phyloP scores from a whole-genome alignment of 768 basidiomycete genomes.

The Rhodotorula diobovata region DNA sequence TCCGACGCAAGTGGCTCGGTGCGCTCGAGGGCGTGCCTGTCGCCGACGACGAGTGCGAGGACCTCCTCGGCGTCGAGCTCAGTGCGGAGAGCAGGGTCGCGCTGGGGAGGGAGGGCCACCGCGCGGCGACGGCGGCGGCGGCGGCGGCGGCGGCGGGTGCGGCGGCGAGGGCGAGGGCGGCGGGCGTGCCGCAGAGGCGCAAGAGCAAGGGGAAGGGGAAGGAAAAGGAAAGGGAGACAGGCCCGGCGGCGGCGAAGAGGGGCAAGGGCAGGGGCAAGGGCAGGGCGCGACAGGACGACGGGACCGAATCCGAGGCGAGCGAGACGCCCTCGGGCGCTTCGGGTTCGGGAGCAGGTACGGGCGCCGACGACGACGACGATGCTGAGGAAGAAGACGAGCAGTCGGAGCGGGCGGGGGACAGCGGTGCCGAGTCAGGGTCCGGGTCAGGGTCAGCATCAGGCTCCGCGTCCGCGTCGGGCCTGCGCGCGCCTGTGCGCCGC shows the following conservation, averaged over 20 bases:
- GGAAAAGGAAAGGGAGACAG: too few relatives aligned
- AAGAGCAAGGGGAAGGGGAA: not conserved
- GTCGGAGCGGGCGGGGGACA: not conserved
- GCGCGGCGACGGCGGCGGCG: not conserved
- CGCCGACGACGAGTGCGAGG: slow-evolving; percentile 35
- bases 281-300: not conserved
- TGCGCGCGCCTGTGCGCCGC: too few relatives aligned
- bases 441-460: not conserved
- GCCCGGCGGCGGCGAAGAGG: not conserved
- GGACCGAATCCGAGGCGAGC: not conserved
- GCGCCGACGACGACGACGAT: not conserved
- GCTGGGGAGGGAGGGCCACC: not conserved
- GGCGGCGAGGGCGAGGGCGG: not conserved
- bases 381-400: not conserved
- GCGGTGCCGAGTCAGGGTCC: not conserved
- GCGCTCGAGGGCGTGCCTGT: slow-evolving; percentile 60
- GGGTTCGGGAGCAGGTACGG: not conserved
- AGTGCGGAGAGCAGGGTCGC: not conserved
- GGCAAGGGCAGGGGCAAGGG: not conserved
- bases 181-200: not conserved
- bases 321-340: not conserved
- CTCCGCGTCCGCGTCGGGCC: not conserved
- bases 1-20: slow-evolving; percentile 77
- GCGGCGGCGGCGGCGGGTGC: not conserved
- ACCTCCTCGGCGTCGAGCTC: not conserved